These are phyloP conservation scores for Xylaria sp. DNA, from an alignment of 2,329 filamentous ascomycete species.

Conservation along the genomic window DNA sequence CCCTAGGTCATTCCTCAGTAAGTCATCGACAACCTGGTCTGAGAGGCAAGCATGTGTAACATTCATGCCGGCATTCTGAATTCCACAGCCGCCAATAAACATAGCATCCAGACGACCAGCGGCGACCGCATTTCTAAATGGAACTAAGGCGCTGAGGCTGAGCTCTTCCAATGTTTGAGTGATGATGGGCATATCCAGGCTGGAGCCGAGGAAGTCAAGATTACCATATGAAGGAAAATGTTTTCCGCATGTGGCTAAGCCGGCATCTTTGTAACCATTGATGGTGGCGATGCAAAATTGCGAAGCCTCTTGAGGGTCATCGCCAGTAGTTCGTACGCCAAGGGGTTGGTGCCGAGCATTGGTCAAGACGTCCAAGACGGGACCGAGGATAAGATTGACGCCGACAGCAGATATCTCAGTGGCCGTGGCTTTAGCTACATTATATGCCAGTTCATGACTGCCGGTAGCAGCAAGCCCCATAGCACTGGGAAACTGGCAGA, in stretches of 20 bases:
- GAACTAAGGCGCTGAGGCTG: conserved; percentile 89
- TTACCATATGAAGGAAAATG: conserved; percentile 98
- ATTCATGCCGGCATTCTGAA: conserved; percentile 90
- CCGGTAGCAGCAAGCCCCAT: conserved; percentile 97
- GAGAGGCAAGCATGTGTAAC: conserved; percentile 95
- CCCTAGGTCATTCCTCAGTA: conserved; percentile 86
- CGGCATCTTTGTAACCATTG: conserved; percentile 91
- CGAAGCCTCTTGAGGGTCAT: conserved; percentile 94
- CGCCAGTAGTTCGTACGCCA: conserved; percentile 88
- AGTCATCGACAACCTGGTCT: conserved; percentile 90
- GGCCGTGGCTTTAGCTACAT: conserved; percentile 91
- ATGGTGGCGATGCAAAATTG: conserved; percentile 91
- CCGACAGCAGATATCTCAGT: conserved; percentile 93
- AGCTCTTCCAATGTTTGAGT: conserved; percentile 94
- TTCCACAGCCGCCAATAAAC: conserved; percentile 95
- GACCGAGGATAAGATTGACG: conserved; percentile 94
- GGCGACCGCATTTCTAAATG: conserved; percentile 89
- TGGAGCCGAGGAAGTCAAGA: conserved; percentile 90
- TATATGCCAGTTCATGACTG: conserved; percentile 84
- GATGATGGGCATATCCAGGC: conserved; percentile 92
- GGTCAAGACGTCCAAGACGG: conserved; percentile 91
- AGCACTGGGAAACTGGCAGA: conserved; percentile 94
- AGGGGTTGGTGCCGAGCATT: conserved; percentile 92
- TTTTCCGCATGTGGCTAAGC: conserved; percentile 89
- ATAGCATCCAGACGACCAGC: conserved; percentile 87